Conservation (phyloP, 2,329 filamentous ascomycete genomes). For the Epichloe bromicola region DNA sequence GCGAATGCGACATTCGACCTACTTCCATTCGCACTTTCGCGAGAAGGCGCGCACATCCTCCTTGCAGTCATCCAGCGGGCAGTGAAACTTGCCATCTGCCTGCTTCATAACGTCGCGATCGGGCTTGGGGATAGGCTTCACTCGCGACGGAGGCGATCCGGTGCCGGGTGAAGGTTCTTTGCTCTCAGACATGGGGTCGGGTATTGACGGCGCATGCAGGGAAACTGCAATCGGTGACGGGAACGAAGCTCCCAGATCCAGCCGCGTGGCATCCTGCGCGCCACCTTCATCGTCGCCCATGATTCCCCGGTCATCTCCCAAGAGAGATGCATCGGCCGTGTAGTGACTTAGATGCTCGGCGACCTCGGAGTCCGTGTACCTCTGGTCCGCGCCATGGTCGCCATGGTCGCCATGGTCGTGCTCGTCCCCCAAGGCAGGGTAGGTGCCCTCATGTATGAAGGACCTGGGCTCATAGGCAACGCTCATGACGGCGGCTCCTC, state of each 20-base stretch:
- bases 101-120: slow-evolving; percentile 48
- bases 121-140: slow-evolving; percentile 45
- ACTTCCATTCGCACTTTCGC: slow-evolving; percentile 91
- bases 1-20: slow-evolving; percentile 26
- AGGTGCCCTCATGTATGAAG: slow-evolving; percentile 35
- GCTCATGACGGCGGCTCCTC: slow-evolving; percentile 27
- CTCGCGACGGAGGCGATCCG: slow-evolving; percentile 25
- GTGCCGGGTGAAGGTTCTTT: slow-evolving; percentile 21
- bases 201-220: slow-evolving; percentile 18
- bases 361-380: slow-evolving; percentile 30
- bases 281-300: slow-evolving; percentile 24
- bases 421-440: slow-evolving; percentile 32
- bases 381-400: slow-evolving; percentile 27
- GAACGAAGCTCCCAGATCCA: slow-evolving; percentile 25
- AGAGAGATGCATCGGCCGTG: slow-evolving; percentile 22
- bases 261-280: slow-evolving; percentile 24
- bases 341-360: slow-evolving; percentile 31
- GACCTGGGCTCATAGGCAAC: slow-evolving; percentile 38
- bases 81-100: slow-evolving; percentile 61
- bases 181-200: slow-evolving; percentile 20
- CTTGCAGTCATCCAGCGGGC: slow-evolving; percentile 56
- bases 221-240: slow-evolving; percentile 22
- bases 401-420: slow-evolving; percentile 23
- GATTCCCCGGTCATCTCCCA: slow-evolving; percentile 16
- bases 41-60: slow-evolving; percentile 54